phyloP scores from a whole-genome alignment of 495 filamentous ascomycete genomes.

The Penicillium psychrofluorescens region DNA sequence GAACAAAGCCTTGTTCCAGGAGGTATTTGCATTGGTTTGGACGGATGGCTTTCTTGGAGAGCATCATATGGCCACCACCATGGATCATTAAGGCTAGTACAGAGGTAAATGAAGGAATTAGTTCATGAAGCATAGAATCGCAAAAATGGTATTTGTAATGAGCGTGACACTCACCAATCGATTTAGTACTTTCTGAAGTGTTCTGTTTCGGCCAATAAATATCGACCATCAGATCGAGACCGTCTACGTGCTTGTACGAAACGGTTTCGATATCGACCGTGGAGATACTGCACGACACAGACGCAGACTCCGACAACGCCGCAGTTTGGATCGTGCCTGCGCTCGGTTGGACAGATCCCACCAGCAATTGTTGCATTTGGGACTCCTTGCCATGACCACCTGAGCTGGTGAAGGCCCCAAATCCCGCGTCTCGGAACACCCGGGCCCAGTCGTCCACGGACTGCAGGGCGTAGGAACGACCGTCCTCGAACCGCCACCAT shows the following conservation, averaged over 20 bases:
- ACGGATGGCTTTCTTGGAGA: conserved; percentile 36
- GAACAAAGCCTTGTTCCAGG: conserved; percentile 35
- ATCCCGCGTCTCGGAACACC: conserved; percentile 33
- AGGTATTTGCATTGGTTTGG: conserved; percentile 30
- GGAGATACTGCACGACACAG: too few species aligned
- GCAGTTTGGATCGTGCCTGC: too few species aligned
- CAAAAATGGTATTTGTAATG: background rate
- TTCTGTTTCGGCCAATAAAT: background rate
- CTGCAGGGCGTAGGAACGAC: conserved; percentile 37
- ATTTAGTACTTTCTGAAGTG: background rate
- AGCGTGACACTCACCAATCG: background rate
- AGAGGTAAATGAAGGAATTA: too few species aligned
- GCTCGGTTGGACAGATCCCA: too few species aligned
- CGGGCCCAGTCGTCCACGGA: conserved; percentile 26
- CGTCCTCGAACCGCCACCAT: conserved; percentile 49
- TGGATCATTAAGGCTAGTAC: conserved; percentile 26
- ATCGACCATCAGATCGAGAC: background rate
- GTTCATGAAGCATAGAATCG: too few species aligned
- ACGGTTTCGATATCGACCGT: too few species aligned
- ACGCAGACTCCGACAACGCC: too few species aligned
- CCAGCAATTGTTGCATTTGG: too few species aligned
- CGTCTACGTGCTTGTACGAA: background rate
- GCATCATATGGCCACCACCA: conserved; percentile 44
- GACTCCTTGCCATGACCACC: too few species aligned
- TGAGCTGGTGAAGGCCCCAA: conserved; percentile 4